These are phyloP conservation scores for Mortierella sp. DNA, from an alignment of 371 early-diverging fungal species.

Conservation along the genomic window DNA sequence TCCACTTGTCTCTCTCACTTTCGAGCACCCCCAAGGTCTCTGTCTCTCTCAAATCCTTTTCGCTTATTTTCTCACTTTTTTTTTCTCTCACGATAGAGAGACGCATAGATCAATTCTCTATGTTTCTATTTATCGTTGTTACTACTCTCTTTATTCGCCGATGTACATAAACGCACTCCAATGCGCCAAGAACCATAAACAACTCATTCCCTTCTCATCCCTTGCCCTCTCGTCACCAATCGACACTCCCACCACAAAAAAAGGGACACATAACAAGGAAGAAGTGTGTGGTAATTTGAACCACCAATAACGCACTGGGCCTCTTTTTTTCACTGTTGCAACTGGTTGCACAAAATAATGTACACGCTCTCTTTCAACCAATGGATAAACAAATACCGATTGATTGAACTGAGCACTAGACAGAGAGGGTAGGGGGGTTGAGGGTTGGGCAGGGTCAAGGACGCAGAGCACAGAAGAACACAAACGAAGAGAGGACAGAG, in stretches of 20 bases:
- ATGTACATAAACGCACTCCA: not conserved
- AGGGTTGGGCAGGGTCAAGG: slow-evolving; percentile 7
- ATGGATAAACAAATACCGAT: slow-evolving; percentile 1
- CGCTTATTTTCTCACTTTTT: no score
- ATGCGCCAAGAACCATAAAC: not conserved
- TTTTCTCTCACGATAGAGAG: no score
- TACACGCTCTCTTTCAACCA: not conserved
- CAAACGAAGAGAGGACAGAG: not conserved
- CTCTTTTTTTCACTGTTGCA: not conserved
- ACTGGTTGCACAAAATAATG: slow-evolving; percentile 8
- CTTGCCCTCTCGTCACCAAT: not conserved
- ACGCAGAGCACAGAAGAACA: not conserved
- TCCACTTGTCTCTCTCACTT: not conserved
- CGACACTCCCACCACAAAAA: not conserved
- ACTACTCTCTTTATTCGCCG: not conserved
- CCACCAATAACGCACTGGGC: not conserved
- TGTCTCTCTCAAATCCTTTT: not conserved
- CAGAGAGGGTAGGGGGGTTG: not conserved
- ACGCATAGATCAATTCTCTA: not conserved
- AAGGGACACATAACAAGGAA: not conserved
- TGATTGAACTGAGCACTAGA: not conserved
- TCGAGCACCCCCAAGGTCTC: not conserved
- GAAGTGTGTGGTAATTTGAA: not conserved
- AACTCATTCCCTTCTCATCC: not conserved
- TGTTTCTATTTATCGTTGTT: slow-evolving; percentile 1